Conservation (phyloP, 257 asterid species). For the Nemophila menziesii region DNA sequence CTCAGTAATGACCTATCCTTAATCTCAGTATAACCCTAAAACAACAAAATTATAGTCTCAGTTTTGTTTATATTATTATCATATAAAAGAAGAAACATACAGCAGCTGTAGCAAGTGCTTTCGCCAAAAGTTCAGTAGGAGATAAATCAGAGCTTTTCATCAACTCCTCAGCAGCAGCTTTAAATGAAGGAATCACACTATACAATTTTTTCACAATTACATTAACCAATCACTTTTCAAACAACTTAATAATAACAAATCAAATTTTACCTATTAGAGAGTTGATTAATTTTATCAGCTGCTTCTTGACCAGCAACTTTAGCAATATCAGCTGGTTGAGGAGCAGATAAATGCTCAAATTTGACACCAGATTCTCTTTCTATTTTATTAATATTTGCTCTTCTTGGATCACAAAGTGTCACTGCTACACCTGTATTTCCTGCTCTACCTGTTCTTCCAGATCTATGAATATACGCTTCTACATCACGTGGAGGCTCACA, state of each 20-base stretch:
- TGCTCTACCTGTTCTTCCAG: constrained; percentile 98
- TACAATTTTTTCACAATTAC: neutral
- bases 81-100: constrained; percentile 28
- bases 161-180: constrained; percentile 85
- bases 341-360: constrained; percentile 82
- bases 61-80: neutral
- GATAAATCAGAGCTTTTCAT: constrained; percentile 48
- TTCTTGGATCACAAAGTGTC: constrained; percentile 92
- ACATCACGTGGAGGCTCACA: constrained; percentile 96
- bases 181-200: constrained; percentile 83
- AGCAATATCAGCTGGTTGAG: constrained; percentile 94
- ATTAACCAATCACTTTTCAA: neutral
- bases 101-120: constrained; percentile 92
- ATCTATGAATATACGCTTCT: constrained; percentile 94
- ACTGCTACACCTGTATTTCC: constrained; percentile 82
- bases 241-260: neutral
- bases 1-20: constrained; percentile 73
- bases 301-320: constrained; percentile 77
- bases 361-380: constrained; percentile 94
- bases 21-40: constrained; percentile 83
- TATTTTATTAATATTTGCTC: constrained; percentile 64
- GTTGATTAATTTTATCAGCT: constrained; percentile 44
- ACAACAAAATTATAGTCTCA: neutral
- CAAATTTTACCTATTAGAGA: constrained; percentile 32
- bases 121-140: constrained; percentile 74